Evolutionary conservation across 768 basidiomycete species (phyloP), one percentile per base, ranked within the genome.

Genomic region (Hygrophorus pudorinus): DNA sequence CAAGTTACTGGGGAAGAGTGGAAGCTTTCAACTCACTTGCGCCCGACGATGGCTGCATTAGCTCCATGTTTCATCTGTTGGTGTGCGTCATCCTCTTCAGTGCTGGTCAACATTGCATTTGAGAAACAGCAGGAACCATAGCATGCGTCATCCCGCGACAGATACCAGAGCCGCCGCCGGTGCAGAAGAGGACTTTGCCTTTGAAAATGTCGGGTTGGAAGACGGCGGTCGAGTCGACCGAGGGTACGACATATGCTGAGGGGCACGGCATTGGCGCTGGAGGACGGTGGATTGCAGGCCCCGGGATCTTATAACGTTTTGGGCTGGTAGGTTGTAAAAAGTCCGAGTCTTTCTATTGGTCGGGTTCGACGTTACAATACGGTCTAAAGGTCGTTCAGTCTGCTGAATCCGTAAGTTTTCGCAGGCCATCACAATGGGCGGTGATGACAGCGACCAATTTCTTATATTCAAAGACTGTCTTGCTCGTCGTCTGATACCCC

Each of bases 81-180:
- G 13, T 3, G 20, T 12, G 16, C 42, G 45, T 59, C 38, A 21
- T 47, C 49, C 38, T 32, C 14, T 20, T 39, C 44, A 34, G 42
- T 30, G 28, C 24, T n/a, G n/a, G n/a, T 21, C 33, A 5, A 16
- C 24, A 20, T n/a, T n/a, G n/a, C n/a, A n/a, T n/a, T n/a, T n/a
- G 1, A 20, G 37, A 10, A 24, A 24, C 4, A 30, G 7, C 27
- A 33, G 9, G n/a, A 12, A 92, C 88, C 56, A 94, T 68, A 16
- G 81, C 75, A 56, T 88, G 78, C 29, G 85, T 85, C 83, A 94
- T 92, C 39, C 67, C 76, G 53, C 82, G 81, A 66, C 92, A 90
- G 64, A 99, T 97, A 12, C 93, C 94, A 47, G 87, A 87, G 2
- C 85, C 85, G 12, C 90, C 92, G 30, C 91, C 92, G 0, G 91